Evolutionary conservation across 2,329 filamentous ascomycete genomes (phyloP), one percentile per base, ranked within the genome.

Genomic region (Ceratocystis cubensis): DNA sequence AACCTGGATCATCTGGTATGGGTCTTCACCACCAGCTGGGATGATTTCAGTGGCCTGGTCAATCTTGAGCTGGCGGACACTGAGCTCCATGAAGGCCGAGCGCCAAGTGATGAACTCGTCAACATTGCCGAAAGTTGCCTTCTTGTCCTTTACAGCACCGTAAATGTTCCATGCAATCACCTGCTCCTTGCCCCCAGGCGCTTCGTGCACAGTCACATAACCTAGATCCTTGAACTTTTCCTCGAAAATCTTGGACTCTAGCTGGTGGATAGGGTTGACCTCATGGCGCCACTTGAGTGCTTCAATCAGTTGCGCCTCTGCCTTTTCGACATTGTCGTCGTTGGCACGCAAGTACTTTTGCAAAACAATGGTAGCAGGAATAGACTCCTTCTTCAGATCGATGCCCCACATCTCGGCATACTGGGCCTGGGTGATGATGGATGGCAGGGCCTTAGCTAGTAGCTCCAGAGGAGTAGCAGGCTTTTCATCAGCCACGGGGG

Each of bases 291-390:
- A 96, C 71, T 88, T 82, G 53, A 96, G 81, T 0, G 91, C 92
- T 72, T 87, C 85, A 67, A 78, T 80, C 57, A 97, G 83, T 78
- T 96, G 92, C 66, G 87, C 83, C 73, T 87, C 85, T 17, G 92
- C 89, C 73, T 86, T 86, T 65, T 80, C 79, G 5, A 90, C 74
- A 72, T 95, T 86, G 69, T 87, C 86, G 69, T 86, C 85, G 75
- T 96, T 96, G 74, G 92, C 93, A 71, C 92, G 89, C 66, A 97
- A 83, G 78, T 92, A 96, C 79, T 96, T 97, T 74, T 96, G 91
- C 62, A 96, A 80, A 64, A 96, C 84, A 71, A 96, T 86, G 73
- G 88, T 87, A 61, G 88, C 91, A 65, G 89, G 89, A 64, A 92
- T 81, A 71, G 91, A 81, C 50, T 77, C 75, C 67, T 79, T 75